Percentiles rank a stretch among this genome's conserved stretches.
Conservation (phyloP, 768 basidiomycete genomes). For the Podaxis sp. region DNA sequence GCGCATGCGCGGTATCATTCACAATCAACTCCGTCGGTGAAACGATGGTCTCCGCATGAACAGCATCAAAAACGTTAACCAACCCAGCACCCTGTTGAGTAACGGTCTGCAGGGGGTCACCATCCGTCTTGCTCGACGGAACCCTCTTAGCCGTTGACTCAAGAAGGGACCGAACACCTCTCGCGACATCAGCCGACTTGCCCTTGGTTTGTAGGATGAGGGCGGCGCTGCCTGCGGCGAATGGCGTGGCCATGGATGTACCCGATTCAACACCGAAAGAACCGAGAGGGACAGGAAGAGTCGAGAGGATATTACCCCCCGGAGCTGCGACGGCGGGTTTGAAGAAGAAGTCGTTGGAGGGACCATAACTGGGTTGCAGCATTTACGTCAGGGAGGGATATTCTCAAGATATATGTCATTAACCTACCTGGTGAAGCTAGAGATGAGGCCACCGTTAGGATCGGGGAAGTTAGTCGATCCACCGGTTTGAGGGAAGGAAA, state of each 20-base stretch:
- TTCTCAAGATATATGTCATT: not conserved
- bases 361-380: conserved; percentile 44
- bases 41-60: conserved; percentile 47
- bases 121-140: conserved; percentile 40
- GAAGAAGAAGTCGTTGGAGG: conserved; percentile 59
- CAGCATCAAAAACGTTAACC: conserved; percentile 53
- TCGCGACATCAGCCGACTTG: conserved; percentile 28
- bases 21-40: conserved; percentile 52
- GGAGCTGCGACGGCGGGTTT: conserved; percentile 55
- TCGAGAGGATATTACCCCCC: conserved; percentile 52
- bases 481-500: conserved; percentile 51
- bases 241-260: conserved; percentile 47
- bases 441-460: conserved; percentile 55
- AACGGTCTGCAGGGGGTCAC: conserved; percentile 46
- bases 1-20: conserved; percentile 60
- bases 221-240: conserved; percentile 45
- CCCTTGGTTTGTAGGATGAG: conserved; percentile 43
- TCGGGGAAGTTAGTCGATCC: conserved; percentile 44
- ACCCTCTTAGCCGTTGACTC: conserved; percentile 46
- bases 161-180: conserved; percentile 32
- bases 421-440: conserved; percentile 42
- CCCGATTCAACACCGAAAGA: conserved; percentile 41
- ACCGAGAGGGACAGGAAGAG: conserved; percentile 41
- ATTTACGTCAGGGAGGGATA: not conserved
- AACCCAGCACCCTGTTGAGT: conserved; percentile 53